Conservation (phyloP, 2,329 filamentous ascomycete species). For the Dactylonectria estremocensis region DNA sequence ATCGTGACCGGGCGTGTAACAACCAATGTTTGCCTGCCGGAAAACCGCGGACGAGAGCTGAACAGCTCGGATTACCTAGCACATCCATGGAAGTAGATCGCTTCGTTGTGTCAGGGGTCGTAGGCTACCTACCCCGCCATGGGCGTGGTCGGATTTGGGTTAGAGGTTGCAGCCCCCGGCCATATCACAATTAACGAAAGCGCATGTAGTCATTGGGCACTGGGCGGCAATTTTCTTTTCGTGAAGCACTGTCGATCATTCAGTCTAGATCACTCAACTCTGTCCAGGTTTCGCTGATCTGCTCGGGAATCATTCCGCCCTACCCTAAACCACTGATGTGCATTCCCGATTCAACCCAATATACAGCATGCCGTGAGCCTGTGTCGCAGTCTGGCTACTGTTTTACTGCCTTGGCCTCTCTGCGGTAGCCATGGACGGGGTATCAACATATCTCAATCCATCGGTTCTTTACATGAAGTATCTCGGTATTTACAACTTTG, state of each 20-base stretch:
- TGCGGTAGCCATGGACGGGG: too few relatives aligned
- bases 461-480: too few relatives aligned
- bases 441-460: too few relatives aligned
- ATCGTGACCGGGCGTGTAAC: neutral
- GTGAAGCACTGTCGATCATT: constrained; percentile 35
- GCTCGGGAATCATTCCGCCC: constrained; percentile 12
- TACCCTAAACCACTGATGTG: constrained; percentile 7
- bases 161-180: neutral
- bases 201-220: constrained; percentile 2
- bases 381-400: neutral
- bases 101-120: neutral
- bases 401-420: too few relatives aligned
- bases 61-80: neutral
- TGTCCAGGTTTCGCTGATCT: neutral
- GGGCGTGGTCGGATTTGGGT: neutral
- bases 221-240: constrained; percentile 8
- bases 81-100: neutral
- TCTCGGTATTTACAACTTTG: too few relatives aligned
- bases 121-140: too few relatives aligned
- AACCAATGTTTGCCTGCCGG: neutral
- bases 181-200: neutral
- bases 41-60: neutral
- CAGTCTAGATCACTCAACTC: constrained; percentile 27
- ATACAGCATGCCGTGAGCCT: neutral
- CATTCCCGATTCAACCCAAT: neutral